phyloP scores from a whole-genome alignment of 2,329 filamentous ascomycete genomes.

The Paramyrothecium sp. region DNA sequence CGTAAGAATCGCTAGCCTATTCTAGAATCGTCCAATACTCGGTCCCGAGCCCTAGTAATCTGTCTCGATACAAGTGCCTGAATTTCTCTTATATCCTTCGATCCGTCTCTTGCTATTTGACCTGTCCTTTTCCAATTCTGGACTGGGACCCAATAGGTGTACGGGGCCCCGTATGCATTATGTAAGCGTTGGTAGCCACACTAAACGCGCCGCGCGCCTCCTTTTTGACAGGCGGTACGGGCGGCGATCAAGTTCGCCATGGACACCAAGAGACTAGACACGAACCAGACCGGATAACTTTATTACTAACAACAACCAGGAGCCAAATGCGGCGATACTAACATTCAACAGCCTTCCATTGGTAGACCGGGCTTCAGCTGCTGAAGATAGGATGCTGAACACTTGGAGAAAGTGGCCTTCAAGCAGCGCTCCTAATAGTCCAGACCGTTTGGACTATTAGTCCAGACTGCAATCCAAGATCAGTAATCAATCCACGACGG shows the following conservation, averaged over 20 bases:
- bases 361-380: conserved; percentile 1
- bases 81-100: conserved; percentile 1
- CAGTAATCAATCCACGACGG: no score
- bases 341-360: conserved; percentile 3
- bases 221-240: not conserved
- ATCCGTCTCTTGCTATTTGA: conserved; percentile 1
- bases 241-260: not conserved
- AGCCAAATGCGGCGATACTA: conserved; percentile 2
- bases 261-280: not conserved
- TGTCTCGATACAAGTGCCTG: not conserved
- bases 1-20: not conserved
- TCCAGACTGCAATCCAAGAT: no score
- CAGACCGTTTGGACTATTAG: no score
- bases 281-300: not conserved
- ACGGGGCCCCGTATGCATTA: no score
- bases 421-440: no score
- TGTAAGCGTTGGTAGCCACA: no score
- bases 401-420: not conserved
- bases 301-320: not conserved
- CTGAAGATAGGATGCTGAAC: no score
- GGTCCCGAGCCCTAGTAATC: not conserved
- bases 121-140: not conserved
- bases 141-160: no score
- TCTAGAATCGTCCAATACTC: not conserved
- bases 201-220: no score